Conservation (phyloP, 164 flowering plant genomes). For the Magnolia officinalis region DNA sequence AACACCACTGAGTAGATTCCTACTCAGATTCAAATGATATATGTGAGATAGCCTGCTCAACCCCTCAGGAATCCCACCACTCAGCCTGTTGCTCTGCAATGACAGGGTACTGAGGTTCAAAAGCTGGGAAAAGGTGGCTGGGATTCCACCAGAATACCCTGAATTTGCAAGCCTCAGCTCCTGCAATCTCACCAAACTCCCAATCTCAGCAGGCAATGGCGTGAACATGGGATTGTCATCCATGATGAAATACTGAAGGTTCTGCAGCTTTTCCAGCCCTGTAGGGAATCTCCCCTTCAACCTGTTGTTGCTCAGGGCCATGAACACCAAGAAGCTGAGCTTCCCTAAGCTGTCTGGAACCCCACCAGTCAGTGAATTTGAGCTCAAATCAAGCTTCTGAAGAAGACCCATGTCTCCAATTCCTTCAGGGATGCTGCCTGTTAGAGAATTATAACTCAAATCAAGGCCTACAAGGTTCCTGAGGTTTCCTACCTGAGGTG, state of each 20-base stretch:
- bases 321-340: constrained; percentile 44
- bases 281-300: constrained; percentile 48
- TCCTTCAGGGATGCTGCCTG: constrained; percentile 51
- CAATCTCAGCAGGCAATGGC: constrained; percentile 49
- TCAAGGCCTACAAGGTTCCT: constrained; percentile 62
- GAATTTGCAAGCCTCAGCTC: constrained; percentile 78
- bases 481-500: constrained; percentile 54
- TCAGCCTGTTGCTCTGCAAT: constrained; percentile 59
- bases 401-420: constrained; percentile 62
- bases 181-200: constrained; percentile 54
- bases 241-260: constrained; percentile 73
- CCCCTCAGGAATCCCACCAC: constrained; percentile 60
- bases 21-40: constrained; percentile 78
- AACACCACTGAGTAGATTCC: constrained; percentile 59
- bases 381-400: constrained; percentile 81
- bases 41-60: constrained; percentile 51
- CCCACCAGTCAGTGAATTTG: constrained; percentile 49
- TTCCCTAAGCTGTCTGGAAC: constrained; percentile 48
- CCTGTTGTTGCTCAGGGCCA: constrained; percentile 66
- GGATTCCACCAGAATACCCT: constrained; percentile 63
- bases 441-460: constrained; percentile 63
- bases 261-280: constrained; percentile 44
- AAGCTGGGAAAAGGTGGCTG: constrained; percentile 45
- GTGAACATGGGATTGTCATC: constrained; percentile 75
- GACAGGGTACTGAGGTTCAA: constrained; percentile 62